Conservation (phyloP, 2,329 filamentous ascomycete species). For the Colletotrichum sp. region DNA sequence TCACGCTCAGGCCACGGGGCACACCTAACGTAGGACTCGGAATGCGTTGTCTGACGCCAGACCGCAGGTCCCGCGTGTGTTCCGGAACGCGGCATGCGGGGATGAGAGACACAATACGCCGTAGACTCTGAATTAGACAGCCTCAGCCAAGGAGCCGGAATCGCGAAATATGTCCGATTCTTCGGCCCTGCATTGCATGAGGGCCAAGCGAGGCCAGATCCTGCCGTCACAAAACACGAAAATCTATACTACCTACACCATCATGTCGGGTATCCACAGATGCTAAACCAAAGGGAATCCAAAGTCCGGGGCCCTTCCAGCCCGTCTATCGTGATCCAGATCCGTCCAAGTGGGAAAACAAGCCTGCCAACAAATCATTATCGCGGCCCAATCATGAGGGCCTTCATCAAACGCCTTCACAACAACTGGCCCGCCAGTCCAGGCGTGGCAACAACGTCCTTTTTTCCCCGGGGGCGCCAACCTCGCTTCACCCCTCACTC, state of each 20-base stretch:
- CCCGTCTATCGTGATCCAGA: conserved; percentile 5
- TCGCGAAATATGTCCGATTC: conserved; percentile 17
- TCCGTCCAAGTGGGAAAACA: background rate
- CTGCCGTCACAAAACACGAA: background rate
- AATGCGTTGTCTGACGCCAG: background rate
- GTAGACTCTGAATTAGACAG: background rate
- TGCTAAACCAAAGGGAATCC: conserved; percentile 12
- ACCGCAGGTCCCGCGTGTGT: background rate
- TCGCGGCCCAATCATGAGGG: background rate
- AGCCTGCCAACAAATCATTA: background rate
- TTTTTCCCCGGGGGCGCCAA: background rate
- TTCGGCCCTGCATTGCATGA: background rate
- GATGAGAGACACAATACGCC: background rate
- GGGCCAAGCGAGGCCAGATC: background rate
- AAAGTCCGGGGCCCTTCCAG: background rate
- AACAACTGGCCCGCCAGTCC: background rate
- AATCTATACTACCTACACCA: background rate
- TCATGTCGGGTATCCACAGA: conserved; percentile 14
- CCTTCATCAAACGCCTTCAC: background rate
- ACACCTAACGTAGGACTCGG: background rate
- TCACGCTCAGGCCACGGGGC: background rate
- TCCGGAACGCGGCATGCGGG: background rate
- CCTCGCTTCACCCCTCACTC: conserved; percentile 1
- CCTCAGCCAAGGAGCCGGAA: background rate
- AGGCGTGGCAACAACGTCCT: background rate